These are phyloP conservation scores for Zygosaccharomyces pseudobailii DNA, from an alignment of 1,139 yeast genomes.

Conservation along the genomic window DNA sequence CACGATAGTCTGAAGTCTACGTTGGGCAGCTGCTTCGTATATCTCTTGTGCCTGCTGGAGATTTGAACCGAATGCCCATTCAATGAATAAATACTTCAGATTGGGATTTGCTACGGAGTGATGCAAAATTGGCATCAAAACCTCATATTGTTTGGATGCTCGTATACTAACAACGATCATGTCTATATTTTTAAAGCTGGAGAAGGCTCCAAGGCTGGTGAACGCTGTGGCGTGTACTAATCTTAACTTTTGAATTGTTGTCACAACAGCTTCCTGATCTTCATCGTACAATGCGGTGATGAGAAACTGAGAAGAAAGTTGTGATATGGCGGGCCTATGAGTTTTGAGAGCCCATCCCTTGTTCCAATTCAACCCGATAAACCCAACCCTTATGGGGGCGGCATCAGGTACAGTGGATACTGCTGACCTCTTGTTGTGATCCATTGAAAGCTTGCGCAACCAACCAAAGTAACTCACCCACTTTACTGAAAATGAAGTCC, in stretches of 20 bases:
- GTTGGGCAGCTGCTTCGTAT: slow-evolving; percentile 19
- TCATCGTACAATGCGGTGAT: slow-evolving; percentile 25
- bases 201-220: slow-evolving; percentile 22
- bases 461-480: not conserved
- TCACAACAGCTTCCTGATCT: slow-evolving; percentile 16
- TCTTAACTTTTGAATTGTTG: slow-evolving; percentile 23
- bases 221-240: slow-evolving; percentile 25
- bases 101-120: slow-evolving; percentile 20
- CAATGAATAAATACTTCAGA: slow-evolving; percentile 24
- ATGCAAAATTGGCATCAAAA: slow-evolving; percentile 19
- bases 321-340: slow-evolving; percentile 27
- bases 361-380: slow-evolving; percentile 21
- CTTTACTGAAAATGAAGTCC: not conserved
- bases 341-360: slow-evolving; percentile 32
- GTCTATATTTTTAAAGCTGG: slow-evolving; percentile 20
- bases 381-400: slow-evolving; percentile 26
- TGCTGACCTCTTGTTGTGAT: slow-evolving; percentile 20
- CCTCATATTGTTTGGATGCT: slow-evolving; percentile 17
- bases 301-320: slow-evolving; percentile 27
- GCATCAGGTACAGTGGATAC: slow-evolving; percentile 28
- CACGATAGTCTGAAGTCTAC: slow-evolving; percentile 27
- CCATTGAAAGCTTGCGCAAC: slow-evolving; percentile 6
- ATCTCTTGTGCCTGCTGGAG: slow-evolving; percentile 24
- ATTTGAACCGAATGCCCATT: slow-evolving; percentile 26
- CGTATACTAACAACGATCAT: slow-evolving; percentile 26